phyloP scores from a whole-genome alignment of 345 rosid genomes.

The Linum usitatissimum region DNA sequence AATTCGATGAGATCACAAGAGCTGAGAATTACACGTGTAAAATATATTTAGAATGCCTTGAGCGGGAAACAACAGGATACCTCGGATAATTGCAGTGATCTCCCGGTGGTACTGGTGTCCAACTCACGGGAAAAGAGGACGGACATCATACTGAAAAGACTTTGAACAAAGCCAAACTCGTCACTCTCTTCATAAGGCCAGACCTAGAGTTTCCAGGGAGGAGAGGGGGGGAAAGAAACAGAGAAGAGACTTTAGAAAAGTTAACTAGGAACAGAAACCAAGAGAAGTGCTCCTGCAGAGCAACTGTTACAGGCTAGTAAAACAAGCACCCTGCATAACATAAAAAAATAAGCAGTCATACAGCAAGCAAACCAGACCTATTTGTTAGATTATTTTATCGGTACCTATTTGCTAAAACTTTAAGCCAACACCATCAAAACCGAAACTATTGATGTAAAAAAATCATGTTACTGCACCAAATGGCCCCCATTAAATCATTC shows the following conservation, averaged over 20 bases:
- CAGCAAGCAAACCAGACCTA: not conserved
- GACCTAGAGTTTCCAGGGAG: slow-evolving; percentile 30
- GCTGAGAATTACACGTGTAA: not conserved
- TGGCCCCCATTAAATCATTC: no score
- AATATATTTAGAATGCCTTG: not conserved
- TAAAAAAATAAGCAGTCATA: not conserved
- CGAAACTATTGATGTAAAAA: no score
- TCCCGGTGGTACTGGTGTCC: slow-evolving; percentile 22
- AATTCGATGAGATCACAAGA: not conserved
- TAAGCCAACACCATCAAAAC: no score
- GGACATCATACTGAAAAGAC: slow-evolving; percentile 68
- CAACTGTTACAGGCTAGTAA: no score
- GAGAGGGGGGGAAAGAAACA: not conserved
- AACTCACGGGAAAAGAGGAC: slow-evolving; percentile 44
- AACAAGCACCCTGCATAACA: not conserved
- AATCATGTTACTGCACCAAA: no score
- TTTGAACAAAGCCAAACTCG: slow-evolving; percentile 80
- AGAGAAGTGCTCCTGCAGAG: no score
- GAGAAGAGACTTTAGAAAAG: no score
- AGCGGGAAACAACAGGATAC: slow-evolving; percentile 21
- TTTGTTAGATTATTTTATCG: not conserved
- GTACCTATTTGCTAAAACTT: not conserved
- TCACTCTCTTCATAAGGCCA: slow-evolving; percentile 94
- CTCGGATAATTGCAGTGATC: slow-evolving; percentile 31
- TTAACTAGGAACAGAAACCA: no score